A percentile compares a stretch with the other conserved stretches of the same genome.
phyloP scores from a whole-genome alignment of 2,329 filamentous ascomycete genomes.

The Pseudocercospora eumusae region DNA sequence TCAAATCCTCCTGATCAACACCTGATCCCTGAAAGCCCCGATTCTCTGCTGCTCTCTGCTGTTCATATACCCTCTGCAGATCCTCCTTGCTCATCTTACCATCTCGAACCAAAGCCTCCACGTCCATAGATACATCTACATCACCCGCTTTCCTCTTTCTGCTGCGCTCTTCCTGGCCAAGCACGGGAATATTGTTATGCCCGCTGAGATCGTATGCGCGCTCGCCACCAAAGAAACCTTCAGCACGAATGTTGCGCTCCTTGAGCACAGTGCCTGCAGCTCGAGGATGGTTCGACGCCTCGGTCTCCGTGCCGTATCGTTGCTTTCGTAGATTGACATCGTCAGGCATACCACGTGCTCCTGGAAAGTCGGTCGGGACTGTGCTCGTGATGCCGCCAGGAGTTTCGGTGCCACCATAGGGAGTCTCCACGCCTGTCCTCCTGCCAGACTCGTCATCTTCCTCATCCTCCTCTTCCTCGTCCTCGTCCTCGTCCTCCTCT shows the following conservation, averaged over 20 bases:
- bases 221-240: constrained; percentile 96
- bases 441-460: constrained; percentile 62
- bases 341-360: constrained; percentile 74
- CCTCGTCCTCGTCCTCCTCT: constrained; percentile 62
- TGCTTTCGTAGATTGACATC: constrained; percentile 92
- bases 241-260: constrained; percentile 79
- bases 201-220: constrained; percentile 78
- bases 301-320: constrained; percentile 81
- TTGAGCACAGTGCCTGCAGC: constrained; percentile 87
- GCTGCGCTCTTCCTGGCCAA: constrained; percentile 77
- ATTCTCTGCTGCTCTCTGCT: constrained; percentile 61
- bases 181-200: constrained; percentile 62
- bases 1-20: constrained; percentile 79
- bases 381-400: constrained; percentile 78
- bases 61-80: constrained; percentile 77
- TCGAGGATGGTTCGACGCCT: constrained; percentile 72
- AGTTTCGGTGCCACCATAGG: constrained; percentile 68
- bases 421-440: constrained; percentile 66
- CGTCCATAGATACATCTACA: constrained; percentile 87
- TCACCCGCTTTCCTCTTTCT: constrained; percentile 91
- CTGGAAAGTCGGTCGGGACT: constrained; percentile 75
- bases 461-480: constrained; percentile 70
- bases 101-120: constrained; percentile 72
- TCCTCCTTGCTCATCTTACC: constrained; percentile 85
- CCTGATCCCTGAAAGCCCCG: constrained; percentile 63